phyloP scores from a whole-genome alignment of 2,329 filamentous ascomycete species.

The Fusarium multiceps region DNA sequence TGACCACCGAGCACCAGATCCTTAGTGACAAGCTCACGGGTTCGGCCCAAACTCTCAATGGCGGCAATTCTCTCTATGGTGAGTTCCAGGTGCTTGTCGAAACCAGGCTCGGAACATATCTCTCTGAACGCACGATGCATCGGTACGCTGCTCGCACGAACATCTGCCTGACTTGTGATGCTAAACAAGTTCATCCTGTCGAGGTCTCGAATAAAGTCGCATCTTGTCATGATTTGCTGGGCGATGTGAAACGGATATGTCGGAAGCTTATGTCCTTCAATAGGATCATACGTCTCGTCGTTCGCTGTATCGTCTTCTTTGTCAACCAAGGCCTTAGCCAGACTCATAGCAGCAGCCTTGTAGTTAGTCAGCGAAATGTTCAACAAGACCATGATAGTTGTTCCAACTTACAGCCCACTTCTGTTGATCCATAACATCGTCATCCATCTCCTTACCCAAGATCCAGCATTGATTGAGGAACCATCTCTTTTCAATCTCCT shows the following conservation, averaged over 20 bases:
- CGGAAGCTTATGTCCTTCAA: slow-evolving; percentile 79
- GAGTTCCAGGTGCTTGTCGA: slow-evolving; percentile 82
- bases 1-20: slow-evolving; percentile 87
- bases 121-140: slow-evolving; percentile 94
- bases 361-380: slow-evolving; percentile 14
- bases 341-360: slow-evolving; percentile 89
- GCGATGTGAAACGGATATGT: slow-evolving; percentile 84
- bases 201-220: slow-evolving; percentile 92
- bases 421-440: slow-evolving; percentile 98
- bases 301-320: slow-evolving; percentile 72
- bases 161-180: slow-evolving; percentile 86
- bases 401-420: slow-evolving; percentile 82
- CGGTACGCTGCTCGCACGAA: slow-evolving; percentile 92
- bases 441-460: slow-evolving; percentile 81
- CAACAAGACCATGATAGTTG: neutral
- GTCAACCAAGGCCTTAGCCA: slow-evolving; percentile 91
- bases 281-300: slow-evolving; percentile 70
- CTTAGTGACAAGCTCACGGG: slow-evolving; percentile 95
- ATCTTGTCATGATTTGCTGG: slow-evolving; percentile 92
- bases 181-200: slow-evolving; percentile 96
- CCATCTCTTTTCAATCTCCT: slow-evolving; percentile 78
- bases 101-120: slow-evolving; percentile 81
- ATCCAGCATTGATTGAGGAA: slow-evolving; percentile 82
- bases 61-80: slow-evolving; percentile 88
- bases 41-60: slow-evolving; percentile 92